Conservation (phyloP, 257 asterid species). For the Salvia miltiorrhiza region DNA sequence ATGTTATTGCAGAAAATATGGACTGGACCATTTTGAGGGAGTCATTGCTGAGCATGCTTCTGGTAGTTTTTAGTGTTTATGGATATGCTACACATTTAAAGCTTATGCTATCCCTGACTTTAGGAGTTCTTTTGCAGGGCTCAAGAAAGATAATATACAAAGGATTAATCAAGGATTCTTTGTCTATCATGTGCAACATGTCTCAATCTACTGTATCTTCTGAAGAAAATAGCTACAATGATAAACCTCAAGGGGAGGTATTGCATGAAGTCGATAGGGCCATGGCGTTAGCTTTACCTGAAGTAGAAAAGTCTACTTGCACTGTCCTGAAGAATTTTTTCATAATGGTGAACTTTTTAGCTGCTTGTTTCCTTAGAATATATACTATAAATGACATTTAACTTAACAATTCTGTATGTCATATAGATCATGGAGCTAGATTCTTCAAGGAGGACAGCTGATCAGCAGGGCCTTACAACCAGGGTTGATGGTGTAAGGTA, state of each 20-base stretch:
- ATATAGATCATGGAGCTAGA: conserved; percentile 80
- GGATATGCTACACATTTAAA: not conserved
- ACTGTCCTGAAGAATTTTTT: conserved; percentile 55
- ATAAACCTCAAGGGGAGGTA: conserved; percentile 29
- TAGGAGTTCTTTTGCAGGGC: conserved; percentile 50
- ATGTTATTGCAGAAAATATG: conserved; percentile 54
- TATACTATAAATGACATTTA: conserved; percentile 16
- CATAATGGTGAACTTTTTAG: conserved; percentile 45
- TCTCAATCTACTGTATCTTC: conserved; percentile 29
- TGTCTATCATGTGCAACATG: conserved; percentile 44
- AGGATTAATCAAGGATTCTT: conserved; percentile 56
- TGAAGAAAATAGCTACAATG: conserved; percentile 31
- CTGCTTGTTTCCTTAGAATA: conserved; percentile 19
- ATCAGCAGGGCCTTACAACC: conserved; percentile 62
- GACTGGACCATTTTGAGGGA: conserved; percentile 74
- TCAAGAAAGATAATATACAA: conserved; percentile 74
- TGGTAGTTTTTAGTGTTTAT: conserved; percentile 43
- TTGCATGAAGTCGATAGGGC: conserved; percentile 31
- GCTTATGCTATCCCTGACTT: conserved; percentile 4
- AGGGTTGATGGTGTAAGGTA: conserved; percentile 88
- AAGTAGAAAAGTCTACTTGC: conserved; percentile 47
- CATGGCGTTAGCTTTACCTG: conserved; percentile 58
- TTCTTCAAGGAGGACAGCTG: conserved; percentile 59
- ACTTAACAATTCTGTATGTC: conserved; percentile 23
- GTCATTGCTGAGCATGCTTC: conserved; percentile 64